Evolutionary conservation across 2,329 filamentous ascomycete species (phyloP).

Genomic region (Venturia asperata): DNA sequence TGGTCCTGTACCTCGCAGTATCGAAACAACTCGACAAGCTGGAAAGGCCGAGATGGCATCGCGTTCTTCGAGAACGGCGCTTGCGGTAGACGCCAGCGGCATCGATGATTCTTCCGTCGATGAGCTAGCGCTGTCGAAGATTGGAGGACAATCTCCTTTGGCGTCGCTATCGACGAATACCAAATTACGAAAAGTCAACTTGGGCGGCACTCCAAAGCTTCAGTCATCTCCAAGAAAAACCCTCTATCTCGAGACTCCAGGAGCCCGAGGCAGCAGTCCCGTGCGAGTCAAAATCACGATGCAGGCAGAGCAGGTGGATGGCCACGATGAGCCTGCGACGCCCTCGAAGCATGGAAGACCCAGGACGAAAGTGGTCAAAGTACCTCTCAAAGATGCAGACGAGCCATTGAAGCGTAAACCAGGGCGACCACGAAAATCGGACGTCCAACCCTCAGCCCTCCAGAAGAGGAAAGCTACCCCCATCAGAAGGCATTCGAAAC

Average conservation of each 20-base stretch:
- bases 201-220: constrained; percentile 23
- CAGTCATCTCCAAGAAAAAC: constrained; percentile 39
- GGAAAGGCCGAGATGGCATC: background rate
- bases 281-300: constrained; percentile 47
- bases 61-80: background rate
- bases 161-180: constrained; percentile 27
- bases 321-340: constrained; percentile 29
- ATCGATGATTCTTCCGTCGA: constrained; percentile 9
- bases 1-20: background rate
- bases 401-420: constrained; percentile 32
- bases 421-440: constrained; percentile 34
- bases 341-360: constrained; percentile 4
- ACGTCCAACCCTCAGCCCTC: constrained; percentile 8
- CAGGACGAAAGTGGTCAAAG: constrained; percentile 29
- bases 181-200: constrained; percentile 20
- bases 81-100: background rate
- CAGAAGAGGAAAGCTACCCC: constrained; percentile 30
- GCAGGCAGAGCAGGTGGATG: constrained; percentile 28
- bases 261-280: constrained; percentile 35
- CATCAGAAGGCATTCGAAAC: constrained; percentile 25
- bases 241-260: constrained; percentile 36
- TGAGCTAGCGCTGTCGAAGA: constrained; percentile 12
- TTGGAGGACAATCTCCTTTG: constrained; percentile 25
- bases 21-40: background rate
- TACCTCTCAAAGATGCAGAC: constrained; percentile 37